Percentiles rank a stretch among this genome's conserved stretches.
These are phyloP conservation scores for Blastocystis sp. DNA, from an alignment of 352 stramenopile species.

Conservation along the genomic window DNA sequence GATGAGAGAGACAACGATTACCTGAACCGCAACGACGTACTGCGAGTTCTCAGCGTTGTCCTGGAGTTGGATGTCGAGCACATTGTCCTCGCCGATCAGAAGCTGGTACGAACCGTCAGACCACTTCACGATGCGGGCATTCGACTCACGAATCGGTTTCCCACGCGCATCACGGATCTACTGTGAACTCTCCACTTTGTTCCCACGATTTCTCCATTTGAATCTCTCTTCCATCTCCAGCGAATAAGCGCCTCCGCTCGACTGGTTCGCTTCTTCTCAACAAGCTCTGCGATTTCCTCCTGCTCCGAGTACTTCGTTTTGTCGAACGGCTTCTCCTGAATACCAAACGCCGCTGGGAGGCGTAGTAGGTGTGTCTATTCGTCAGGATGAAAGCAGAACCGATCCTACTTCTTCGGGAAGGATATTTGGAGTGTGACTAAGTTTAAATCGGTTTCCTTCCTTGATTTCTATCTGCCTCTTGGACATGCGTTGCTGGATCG, in stretches of 20 bases:
- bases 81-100: slow-evolving; percentile 19
- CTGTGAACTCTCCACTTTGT: neutral
- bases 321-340: neutral
- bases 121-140: slow-evolving; percentile 32
- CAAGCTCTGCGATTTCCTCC: slow-evolving; percentile 21
- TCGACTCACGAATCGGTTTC: slow-evolving; percentile 31
- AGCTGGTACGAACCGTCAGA: slow-evolving; percentile 42
- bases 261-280: slow-evolving; percentile 23
- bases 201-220: neutral
- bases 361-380: slow-evolving; percentile 29
- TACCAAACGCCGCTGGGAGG: slow-evolving; percentile 36
- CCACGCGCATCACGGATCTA: slow-evolving; percentile 24
- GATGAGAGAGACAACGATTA: neutral
- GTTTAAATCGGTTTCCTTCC: slow-evolving; percentile 17
- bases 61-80: slow-evolving; percentile 37
- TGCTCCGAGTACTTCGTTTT: slow-evolving; percentile 24
- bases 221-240: slow-evolving; percentile 46
- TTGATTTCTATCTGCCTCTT: neutral
- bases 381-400: neutral
- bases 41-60: slow-evolving; percentile 30
- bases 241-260: slow-evolving; percentile 32
- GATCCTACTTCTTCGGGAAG: neutral
- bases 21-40: slow-evolving; percentile 8
- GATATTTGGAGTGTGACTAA: neutral
- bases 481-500: neutral